Evolutionary conservation across 2,329 filamentous ascomycete genomes (phyloP), one percentile per base, ranked within the genome.

Genomic region (Fusarium stilboides): DNA sequence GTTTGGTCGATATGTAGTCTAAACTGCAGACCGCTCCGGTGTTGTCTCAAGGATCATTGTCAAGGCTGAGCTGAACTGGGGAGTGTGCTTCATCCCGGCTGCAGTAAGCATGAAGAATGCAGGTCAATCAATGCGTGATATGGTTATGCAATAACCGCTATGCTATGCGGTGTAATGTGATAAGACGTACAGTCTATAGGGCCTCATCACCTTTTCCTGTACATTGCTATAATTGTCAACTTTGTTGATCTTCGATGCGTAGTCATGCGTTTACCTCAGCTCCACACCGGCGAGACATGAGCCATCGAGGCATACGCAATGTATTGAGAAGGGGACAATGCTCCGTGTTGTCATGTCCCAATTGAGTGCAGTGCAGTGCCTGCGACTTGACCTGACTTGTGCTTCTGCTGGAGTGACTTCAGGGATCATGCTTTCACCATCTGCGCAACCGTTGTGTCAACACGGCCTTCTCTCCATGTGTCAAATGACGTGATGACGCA

Each of bases 121-220:
- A 61, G 33, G 40, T 37, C 43, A 54, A 47, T 22, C 34, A 26
- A 33, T 57, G 46, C 20, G 13, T 46, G 51, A 53, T 59, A 45
- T 52, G 44, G 54, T 44, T 22, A 59, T 43, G 43, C 28, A 40
- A 50, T 36, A 44, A 44, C 34, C 31, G 47, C 43, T 40, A 64
- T 50, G 44, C 37, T 39, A 56, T 64, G 63, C 54, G 54, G 57
- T 52, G 59, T 46, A 54, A 39, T 68, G 70, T 72, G 70, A 73
- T 33, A 45, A 62, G 65, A 57, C 61, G 58, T 71, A 70, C 62
- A 52, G 66, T 20, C 44, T 62, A 49, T 67, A 59, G 45, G 69
- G 70, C 61, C 68, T 69, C 67, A 69, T 68, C 62, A 55, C 57
- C 37, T 62, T 53, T 26, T 51, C 55, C 51, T 58, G 46, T 20